Conservation (phyloP, 2,329 filamentous ascomycete species). For the Bisporella sp. region DNA sequence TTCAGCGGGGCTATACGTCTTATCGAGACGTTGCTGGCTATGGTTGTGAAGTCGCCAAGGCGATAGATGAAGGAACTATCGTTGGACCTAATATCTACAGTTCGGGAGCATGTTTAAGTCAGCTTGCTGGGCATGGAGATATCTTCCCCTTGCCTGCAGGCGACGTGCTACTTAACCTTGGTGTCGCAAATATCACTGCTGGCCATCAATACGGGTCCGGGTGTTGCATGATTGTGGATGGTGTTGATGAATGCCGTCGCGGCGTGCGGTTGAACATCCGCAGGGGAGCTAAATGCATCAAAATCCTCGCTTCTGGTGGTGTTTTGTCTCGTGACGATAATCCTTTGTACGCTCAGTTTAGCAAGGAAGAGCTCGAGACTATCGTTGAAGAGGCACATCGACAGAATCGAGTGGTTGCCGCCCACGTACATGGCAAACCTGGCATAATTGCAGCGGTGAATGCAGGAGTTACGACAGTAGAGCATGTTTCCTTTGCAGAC, state of each 20-base stretch:
- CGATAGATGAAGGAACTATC: too few species aligned
- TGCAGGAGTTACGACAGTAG: background rate
- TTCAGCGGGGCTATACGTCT: too few species aligned
- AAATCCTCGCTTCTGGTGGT: background rate
- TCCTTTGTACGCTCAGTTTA: background rate
- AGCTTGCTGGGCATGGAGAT: too few species aligned
- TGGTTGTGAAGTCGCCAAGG: too few species aligned
- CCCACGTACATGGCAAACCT: background rate
- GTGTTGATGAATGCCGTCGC: background rate
- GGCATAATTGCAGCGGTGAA: background rate
- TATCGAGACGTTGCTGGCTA: too few species aligned
- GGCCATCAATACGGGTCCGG: too few species aligned
- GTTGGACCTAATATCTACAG: too few species aligned
- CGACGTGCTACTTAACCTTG: too few species aligned
- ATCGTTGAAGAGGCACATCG: background rate
- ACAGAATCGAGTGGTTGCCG: background rate
- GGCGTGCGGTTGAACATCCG: background rate
- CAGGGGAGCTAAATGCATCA: background rate
- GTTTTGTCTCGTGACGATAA: background rate
- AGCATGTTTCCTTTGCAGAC: background rate
- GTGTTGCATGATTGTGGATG: background rate
- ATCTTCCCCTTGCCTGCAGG: too few species aligned
- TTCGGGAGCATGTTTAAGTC: too few species aligned
- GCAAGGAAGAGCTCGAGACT: background rate
- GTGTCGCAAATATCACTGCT: too few species aligned